A percentile compares a stretch with the other conserved stretches of the same genome.
These are phyloP conservation scores for Citrullus colocynthis DNA, from an alignment of 306 rosid genomes.

Conservation along the genomic window DNA sequence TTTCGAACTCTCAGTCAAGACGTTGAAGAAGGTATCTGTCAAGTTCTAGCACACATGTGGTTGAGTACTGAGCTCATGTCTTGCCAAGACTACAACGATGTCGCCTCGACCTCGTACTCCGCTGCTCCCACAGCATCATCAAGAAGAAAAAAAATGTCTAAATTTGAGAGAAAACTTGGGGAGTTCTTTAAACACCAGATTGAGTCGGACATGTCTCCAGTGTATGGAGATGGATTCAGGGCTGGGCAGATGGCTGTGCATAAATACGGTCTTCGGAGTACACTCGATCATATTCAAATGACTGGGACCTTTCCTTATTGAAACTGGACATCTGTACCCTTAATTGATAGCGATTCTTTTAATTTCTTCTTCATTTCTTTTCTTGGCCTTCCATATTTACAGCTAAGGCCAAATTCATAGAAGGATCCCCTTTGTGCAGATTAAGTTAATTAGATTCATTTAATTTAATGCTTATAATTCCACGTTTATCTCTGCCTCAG, in stretches of 20 bases:
- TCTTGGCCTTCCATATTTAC: slow-evolving; percentile 44
- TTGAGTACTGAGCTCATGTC: slow-evolving; percentile 59
- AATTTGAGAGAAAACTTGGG: slow-evolving; percentile 74
- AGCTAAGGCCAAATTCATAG: slow-evolving; percentile 28
- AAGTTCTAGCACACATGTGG: slow-evolving; percentile 97
- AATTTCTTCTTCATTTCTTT: slow-evolving; percentile 22
- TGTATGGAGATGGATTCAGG: slow-evolving; percentile 89
- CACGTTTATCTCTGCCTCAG: not conserved
- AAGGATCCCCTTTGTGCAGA: slow-evolving; percentile 11
- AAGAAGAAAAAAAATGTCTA: slow-evolving; percentile 40
- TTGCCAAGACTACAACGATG: slow-evolving; percentile 30
- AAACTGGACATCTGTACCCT: slow-evolving; percentile 12
- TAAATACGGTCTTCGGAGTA: slow-evolving; percentile 63
- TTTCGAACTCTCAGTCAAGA: slow-evolving; percentile 80
- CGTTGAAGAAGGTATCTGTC: slow-evolving; percentile 99
- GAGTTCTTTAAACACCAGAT: slow-evolving; percentile 92
- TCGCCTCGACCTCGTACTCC: slow-evolving; percentile 46
- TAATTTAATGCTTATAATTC: slow-evolving; percentile 16
- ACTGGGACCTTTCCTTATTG: slow-evolving; percentile 75
- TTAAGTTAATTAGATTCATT: slow-evolving; percentile 17
- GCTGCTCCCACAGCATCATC: slow-evolving; percentile 28
- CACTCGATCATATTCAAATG: slow-evolving; percentile 77
- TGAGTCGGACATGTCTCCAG: slow-evolving; percentile 87
- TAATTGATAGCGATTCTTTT: slow-evolving; percentile 8
- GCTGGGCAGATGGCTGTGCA: slow-evolving; percentile 81